Evolutionary conservation across 129 eudicot genomes (phyloP).

Genomic region (Lactuca sativa): DNA sequence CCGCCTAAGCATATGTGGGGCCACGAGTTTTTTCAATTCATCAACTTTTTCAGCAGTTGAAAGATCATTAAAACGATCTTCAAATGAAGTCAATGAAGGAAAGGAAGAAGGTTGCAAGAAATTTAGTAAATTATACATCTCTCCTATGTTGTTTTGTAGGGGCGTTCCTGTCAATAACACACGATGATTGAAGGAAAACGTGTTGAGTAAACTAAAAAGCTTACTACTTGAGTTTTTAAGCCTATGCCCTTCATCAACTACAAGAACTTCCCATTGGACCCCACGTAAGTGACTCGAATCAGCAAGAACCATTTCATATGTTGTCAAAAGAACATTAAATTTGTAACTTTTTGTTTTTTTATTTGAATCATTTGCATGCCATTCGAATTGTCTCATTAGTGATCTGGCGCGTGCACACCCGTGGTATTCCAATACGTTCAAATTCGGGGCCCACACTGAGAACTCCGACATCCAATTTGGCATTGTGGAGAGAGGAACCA

Average conservation of each 20-base stretch:
- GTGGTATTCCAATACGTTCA: slow-evolving; percentile 92
- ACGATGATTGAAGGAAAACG: slow-evolving; percentile 89
- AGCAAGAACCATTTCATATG: slow-evolving; percentile 91
- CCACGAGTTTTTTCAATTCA: slow-evolving; percentile 88
- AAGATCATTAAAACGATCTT: slow-evolving; percentile 90
- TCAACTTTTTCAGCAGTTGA: slow-evolving; percentile 89
- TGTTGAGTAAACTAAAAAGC: slow-evolving; percentile 80
- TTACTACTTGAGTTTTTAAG: slow-evolving; percentile 84
- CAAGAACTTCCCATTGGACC: slow-evolving; percentile 96
- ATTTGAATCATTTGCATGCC: slow-evolving; percentile 55
- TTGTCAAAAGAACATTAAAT: slow-evolving; percentile 85
- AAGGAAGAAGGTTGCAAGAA: slow-evolving; percentile 86
- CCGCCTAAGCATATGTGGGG: slow-evolving; percentile 97
- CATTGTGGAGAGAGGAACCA: slow-evolving; percentile 98
- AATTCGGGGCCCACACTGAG: slow-evolving; percentile 77
- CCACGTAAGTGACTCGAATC: slow-evolving; percentile 73
- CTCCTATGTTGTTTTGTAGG: slow-evolving; percentile 90
- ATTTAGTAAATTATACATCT: slow-evolving; percentile 85
- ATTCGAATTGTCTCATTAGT: slow-evolving; percentile 72
- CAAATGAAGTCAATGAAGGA: slow-evolving; percentile 83
- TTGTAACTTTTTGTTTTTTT: slow-evolving; percentile 58
- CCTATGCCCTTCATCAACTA: slow-evolving; percentile 98
- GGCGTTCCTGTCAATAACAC: slow-evolving; percentile 96
- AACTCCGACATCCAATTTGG: slow-evolving; percentile 98
- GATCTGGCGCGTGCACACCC: slow-evolving; percentile 74